A percentile compares a stretch with the other conserved stretches of the same genome.
Conservation (phyloP, 106 monocot genomes). For the Acanthochlamys bracteata region DNA sequence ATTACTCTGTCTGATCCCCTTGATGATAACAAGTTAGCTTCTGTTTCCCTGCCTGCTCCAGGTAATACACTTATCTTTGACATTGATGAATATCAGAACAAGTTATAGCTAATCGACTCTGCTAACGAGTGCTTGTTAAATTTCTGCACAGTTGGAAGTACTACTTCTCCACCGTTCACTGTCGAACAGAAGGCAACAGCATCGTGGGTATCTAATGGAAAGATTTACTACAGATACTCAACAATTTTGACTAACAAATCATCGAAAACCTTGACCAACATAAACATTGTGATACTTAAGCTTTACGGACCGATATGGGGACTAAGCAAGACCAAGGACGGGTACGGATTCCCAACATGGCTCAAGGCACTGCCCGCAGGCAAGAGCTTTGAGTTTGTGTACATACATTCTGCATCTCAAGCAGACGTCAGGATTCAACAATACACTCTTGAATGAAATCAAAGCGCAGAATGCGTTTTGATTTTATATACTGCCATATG, state of each 20-base stretch:
- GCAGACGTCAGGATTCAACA: conserved; percentile 37
- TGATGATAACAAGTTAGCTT: too few relatives aligned
- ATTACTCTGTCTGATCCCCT: too few relatives aligned
- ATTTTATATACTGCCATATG: neutral
- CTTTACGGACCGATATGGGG: conserved; percentile 65
- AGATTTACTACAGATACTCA: conserved; percentile 47
- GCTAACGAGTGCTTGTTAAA: neutral
- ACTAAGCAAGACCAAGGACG: conserved; percentile 31
- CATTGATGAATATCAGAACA: too few relatives aligned
- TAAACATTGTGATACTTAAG: conserved; percentile 34
- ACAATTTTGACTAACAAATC: conserved; percentile 56
- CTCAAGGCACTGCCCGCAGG: conserved; percentile 37
- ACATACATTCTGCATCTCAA: conserved; percentile 50
- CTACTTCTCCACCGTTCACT: conserved; percentile 24
- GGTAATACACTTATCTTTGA: too few relatives aligned
- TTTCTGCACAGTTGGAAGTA: conserved; percentile 12
- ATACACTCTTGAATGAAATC: conserved; percentile 37
- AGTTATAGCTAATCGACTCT: too few relatives aligned
- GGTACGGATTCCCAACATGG: conserved; percentile 53
- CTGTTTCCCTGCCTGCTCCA: too few relatives aligned
- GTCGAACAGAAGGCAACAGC: conserved; percentile 44
- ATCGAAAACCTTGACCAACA: conserved; percentile 30
- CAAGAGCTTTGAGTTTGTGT: conserved; percentile 61
- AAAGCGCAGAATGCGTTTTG: neutral
- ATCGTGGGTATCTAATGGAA: conserved; percentile 43